These are phyloP conservation scores for Talinum fruticosum DNA, from an alignment of 148 eudicot genomes.

Conservation along the genomic window DNA sequence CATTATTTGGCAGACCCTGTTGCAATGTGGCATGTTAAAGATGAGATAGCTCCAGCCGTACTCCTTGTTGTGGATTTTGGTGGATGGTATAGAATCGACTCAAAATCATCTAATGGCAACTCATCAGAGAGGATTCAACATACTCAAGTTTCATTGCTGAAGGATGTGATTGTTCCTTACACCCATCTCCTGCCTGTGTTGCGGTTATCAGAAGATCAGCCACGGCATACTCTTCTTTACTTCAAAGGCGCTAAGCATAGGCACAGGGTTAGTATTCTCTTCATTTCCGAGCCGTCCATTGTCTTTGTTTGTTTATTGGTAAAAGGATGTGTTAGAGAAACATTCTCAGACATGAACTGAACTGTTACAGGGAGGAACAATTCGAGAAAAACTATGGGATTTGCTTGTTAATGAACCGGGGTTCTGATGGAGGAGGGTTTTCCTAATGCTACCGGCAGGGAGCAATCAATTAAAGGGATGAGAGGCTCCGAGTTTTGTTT, in stretches of 20 bases:
- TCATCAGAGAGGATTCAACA: constrained; percentile 72
- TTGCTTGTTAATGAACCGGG: constrained; percentile 62
- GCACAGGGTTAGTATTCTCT: constrained; percentile 61
- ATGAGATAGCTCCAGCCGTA: constrained; percentile 78
- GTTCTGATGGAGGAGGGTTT: constrained; percentile 96
- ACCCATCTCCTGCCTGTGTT: constrained; percentile 71
- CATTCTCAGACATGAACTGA: not conserved
- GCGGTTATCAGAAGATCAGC: constrained; percentile 56
- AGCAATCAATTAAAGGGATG: constrained; percentile 92
- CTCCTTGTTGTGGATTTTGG: constrained; percentile 98
- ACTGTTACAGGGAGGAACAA: constrained; percentile 64
- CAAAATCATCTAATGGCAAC: constrained; percentile 58
- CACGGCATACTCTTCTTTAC: constrained; percentile 71
- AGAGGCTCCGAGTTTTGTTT: constrained; percentile 87
- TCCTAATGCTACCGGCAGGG: constrained; percentile 92
- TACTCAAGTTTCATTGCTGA: constrained; percentile 84
- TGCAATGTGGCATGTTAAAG: constrained; percentile 94
- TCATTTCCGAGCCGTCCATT: too few species aligned
- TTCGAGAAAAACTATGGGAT: constrained; percentile 89
- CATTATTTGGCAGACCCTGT: constrained; percentile 99
- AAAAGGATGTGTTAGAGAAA: not conserved
- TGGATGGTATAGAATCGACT: constrained; percentile 85
- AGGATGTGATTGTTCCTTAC: constrained; percentile 91
- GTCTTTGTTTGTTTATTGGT: not conserved
- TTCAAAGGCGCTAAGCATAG: constrained; percentile 99